Evolutionary conservation across 2,329 filamentous ascomycete species (phyloP).

Genomic region (Volutella citrinella): DNA sequence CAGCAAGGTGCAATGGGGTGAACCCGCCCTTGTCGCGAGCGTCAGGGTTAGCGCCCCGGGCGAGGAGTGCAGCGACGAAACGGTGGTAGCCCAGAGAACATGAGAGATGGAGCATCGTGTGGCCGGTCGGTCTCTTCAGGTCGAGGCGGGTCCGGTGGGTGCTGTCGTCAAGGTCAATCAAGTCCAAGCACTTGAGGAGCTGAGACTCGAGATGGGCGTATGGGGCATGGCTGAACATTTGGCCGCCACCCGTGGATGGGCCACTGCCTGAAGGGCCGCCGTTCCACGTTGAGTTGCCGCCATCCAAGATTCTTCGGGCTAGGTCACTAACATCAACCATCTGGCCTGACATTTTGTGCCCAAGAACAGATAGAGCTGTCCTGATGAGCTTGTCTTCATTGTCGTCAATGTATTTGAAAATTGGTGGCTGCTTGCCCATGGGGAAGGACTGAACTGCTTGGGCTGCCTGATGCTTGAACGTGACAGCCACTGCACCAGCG

Average conservation of each 20-base stretch:
- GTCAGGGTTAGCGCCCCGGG: slow-evolving; percentile 74
- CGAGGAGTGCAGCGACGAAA: slow-evolving; percentile 73
- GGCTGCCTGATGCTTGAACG: slow-evolving; percentile 56
- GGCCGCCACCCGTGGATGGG: slow-evolving; percentile 42
- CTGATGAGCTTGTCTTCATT: slow-evolving; percentile 67
- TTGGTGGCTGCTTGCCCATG: slow-evolving; percentile 40
- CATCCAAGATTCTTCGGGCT: slow-evolving; percentile 57
- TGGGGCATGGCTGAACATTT: slow-evolving; percentile 41
- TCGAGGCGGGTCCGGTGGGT: slow-evolving; percentile 66
- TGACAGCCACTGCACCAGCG: slow-evolving; percentile 68
- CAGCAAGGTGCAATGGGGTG: slow-evolving; percentile 78
- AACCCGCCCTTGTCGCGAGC: slow-evolving; percentile 75
- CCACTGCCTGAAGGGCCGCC: slow-evolving; percentile 36
- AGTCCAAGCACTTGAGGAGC: slow-evolving; percentile 71
- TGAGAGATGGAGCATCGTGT: slow-evolving; percentile 79
- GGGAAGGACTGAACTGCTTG: slow-evolving; percentile 34
- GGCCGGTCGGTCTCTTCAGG: slow-evolving; percentile 61
- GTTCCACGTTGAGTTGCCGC: slow-evolving; percentile 47
- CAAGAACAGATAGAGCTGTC: slow-evolving; percentile 62
- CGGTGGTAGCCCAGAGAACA: slow-evolving; percentile 72
- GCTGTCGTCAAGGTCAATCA: slow-evolving; percentile 75
- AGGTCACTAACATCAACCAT: slow-evolving; percentile 60
- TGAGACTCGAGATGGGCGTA: slow-evolving; percentile 60
- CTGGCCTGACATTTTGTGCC: slow-evolving; percentile 62
- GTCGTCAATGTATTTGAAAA: slow-evolving; percentile 74